Evolutionary conservation across 2,329 filamentous ascomycete genomes (phyloP).

Genomic region (Pyrenochaeta sp.): DNA sequence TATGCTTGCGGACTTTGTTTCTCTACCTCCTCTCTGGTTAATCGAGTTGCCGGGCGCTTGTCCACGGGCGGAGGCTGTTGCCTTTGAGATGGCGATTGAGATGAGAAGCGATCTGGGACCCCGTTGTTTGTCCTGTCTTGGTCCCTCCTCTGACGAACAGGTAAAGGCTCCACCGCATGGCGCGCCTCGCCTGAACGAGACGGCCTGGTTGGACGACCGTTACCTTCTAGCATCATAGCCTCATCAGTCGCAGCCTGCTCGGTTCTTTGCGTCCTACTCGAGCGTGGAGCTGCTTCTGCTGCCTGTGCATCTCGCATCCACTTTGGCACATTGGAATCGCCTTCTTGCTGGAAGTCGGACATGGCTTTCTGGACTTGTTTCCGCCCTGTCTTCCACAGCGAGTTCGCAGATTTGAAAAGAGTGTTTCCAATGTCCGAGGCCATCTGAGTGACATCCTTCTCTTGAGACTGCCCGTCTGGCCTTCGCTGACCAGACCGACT

Average conservation of each 20-base stretch:
- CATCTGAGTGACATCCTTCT: slow-evolving; percentile 79
- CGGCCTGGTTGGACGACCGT: slow-evolving; percentile 61
- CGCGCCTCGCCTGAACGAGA: slow-evolving; percentile 34
- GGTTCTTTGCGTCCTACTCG: slow-evolving; percentile 29
- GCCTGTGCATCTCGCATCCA: slow-evolving; percentile 85
- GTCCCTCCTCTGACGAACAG: slow-evolving; percentile 33
- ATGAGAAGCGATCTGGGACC: slow-evolving; percentile 45
- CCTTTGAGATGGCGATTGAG: slow-evolving; percentile 50
- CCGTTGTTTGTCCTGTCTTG: slow-evolving; percentile 33
- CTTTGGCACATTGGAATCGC: slow-evolving; percentile 82
- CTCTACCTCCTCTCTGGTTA: slow-evolving; percentile 77
- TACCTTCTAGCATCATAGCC: slow-evolving; percentile 79
- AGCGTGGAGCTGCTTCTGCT: slow-evolving; percentile 31
- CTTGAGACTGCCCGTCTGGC: slow-evolving; percentile 62
- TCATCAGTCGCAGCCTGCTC: slow-evolving; percentile 55
- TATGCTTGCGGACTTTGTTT: slow-evolving; percentile 85
- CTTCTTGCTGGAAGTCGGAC: slow-evolving; percentile 78
- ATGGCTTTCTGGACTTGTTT: slow-evolving; percentile 94
- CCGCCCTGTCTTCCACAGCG: slow-evolving; percentile 91
- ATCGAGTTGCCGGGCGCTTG: slow-evolving; percentile 61
- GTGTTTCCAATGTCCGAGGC: slow-evolving; percentile 83
- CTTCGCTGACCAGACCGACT: slow-evolving; percentile 57
- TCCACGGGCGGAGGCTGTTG: slow-evolving; percentile 40
- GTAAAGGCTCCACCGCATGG: slow-evolving; percentile 30
- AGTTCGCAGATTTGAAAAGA: slow-evolving; percentile 92